Conservation (phyloP, 2,329 filamentous ascomycete species). For the Pyrenophora graminea region DNA sequence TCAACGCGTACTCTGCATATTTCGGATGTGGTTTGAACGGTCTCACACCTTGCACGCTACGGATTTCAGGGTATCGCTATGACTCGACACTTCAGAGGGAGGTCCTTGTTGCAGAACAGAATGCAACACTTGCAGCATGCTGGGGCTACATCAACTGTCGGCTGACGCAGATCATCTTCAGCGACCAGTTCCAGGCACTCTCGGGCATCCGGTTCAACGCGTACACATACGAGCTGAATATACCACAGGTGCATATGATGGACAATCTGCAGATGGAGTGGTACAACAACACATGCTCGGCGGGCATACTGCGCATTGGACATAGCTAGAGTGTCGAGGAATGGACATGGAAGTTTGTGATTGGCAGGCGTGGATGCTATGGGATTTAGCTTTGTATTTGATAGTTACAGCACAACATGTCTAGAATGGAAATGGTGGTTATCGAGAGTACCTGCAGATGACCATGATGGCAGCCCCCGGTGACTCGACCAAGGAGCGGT, state of each 20-base stretch:
- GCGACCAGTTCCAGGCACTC: conserved; percentile 45
- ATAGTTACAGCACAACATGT: conserved; percentile 3
- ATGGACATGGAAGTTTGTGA: not conserved
- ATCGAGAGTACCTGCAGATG: conserved; percentile 18
- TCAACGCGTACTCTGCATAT: conserved; percentile 53
- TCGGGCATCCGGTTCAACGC: conserved; percentile 56
- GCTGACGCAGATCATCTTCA: conserved; percentile 52
- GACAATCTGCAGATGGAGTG: conserved; percentile 56
- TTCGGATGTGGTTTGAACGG: conserved; percentile 55
- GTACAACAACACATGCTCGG: conserved; percentile 56
- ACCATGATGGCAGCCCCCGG: conserved; percentile 13
- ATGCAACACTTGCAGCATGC: conserved; percentile 51
- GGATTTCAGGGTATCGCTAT: conserved; percentile 54
- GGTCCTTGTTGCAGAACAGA: conserved; percentile 41
- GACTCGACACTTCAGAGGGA: conserved; percentile 42
- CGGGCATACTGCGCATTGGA: conserved; percentile 46
- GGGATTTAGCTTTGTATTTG: conserved; percentile 13
- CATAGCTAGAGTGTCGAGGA: conserved; percentile 25
- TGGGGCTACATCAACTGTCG: conserved; percentile 47
- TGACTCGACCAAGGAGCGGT: conserved; percentile 9
- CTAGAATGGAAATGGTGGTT: conserved; percentile 1
- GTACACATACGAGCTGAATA: conserved; percentile 44
- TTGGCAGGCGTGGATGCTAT: conserved; percentile 2
- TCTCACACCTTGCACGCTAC: conserved; percentile 48
- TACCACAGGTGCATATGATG: conserved; percentile 52